phyloP scores from a whole-genome alignment of 805 yeast species.

The Saccharomycopsis sp. region DNA sequence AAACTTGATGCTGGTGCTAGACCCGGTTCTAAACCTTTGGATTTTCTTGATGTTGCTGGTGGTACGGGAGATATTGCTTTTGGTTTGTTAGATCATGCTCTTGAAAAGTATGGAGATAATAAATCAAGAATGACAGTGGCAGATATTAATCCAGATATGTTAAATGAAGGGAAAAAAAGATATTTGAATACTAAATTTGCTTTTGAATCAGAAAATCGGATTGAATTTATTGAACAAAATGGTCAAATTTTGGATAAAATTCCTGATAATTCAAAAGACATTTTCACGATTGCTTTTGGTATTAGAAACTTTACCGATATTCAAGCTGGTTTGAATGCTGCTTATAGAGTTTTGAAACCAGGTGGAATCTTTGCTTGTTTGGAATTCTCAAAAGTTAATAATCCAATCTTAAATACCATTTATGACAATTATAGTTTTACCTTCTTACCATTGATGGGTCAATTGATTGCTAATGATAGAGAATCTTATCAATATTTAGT shows the following conservation, averaged over 20 bases:
- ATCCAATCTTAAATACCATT: slow-evolving; percentile 58
- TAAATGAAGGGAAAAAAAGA: slow-evolving; percentile 81
- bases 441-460: slow-evolving; percentile 88
- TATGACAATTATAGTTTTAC: slow-evolving; percentile 88
- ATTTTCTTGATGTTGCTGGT: slow-evolving; percentile 94
- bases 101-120: slow-evolving; percentile 61
- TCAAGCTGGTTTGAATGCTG: slow-evolving; percentile 90
- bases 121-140: slow-evolving; percentile 79
- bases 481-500: slow-evolving; percentile 95
- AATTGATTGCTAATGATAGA: slow-evolving; percentile 87
- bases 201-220: slow-evolving; percentile 37
- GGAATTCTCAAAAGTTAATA: slow-evolving; percentile 88
- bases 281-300: slow-evolving; percentile 95
- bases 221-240: slow-evolving; percentile 78
- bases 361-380: slow-evolving; percentile 97
- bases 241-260: slow-evolving; percentile 84
- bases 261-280: slow-evolving; percentile 80
- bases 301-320: slow-evolving; percentile 93
- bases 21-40: slow-evolving; percentile 75
- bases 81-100: slow-evolving; percentile 88
- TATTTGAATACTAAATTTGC: slow-evolving; percentile 50
- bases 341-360: slow-evolving; percentile 89
- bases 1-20: slow-evolving; percentile 89
- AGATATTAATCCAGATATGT: slow-evolving; percentile 95
- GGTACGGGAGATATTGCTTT: slow-evolving; percentile 98